Evolutionary conservation across 2,329 filamentous ascomycete genomes (phyloP).

Genomic region (Colletotrichum costaricense): DNA sequence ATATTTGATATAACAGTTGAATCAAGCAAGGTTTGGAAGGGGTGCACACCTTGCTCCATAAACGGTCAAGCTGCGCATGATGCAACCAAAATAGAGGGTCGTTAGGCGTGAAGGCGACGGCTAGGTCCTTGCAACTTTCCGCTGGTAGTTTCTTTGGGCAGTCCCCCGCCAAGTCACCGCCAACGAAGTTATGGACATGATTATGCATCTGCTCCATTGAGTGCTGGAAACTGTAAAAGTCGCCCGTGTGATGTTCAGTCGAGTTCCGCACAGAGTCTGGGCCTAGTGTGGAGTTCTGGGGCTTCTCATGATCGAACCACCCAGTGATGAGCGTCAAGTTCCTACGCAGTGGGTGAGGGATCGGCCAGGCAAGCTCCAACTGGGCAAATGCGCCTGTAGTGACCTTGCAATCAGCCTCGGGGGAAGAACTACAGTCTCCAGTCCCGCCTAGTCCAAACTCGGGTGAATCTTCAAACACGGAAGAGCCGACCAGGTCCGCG

Average conservation of each 20-base stretch:
- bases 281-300: background rate
- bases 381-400: background rate
- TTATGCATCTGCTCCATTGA: background rate
- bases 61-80: background rate
- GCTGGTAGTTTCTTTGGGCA: background rate
- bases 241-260: background rate
- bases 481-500: conserved; percentile 3
- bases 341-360: background rate
- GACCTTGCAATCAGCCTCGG: background rate
- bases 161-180: background rate
- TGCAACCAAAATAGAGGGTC: background rate
- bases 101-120: background rate
- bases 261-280: background rate
- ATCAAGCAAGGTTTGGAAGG: background rate
- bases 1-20: background rate
- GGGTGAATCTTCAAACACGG: conserved; percentile 12
- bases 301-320: background rate
- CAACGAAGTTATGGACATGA: background rate
- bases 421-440: background rate
- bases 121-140: background rate
- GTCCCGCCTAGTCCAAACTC: background rate
- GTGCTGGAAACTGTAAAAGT: background rate
- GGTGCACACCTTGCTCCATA: background rate
- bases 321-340: background rate
- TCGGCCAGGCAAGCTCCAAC: background rate